These are phyloP conservation scores for Mycena venus DNA, from an alignment of 768 basidiomycete species.

Conservation along the genomic window DNA sequence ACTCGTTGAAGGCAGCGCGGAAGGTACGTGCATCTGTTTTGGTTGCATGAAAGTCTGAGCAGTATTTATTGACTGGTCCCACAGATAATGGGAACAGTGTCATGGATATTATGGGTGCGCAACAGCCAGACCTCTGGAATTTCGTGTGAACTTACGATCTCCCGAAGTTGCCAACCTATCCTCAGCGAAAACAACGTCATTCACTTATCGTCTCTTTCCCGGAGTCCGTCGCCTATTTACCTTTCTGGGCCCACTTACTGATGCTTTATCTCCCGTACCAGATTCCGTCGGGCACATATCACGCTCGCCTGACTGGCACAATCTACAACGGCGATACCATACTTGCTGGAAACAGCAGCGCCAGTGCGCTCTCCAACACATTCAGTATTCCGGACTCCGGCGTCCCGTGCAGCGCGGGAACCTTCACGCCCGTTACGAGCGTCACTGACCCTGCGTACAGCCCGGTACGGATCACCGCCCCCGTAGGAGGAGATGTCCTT, in stretches of 20 bases:
- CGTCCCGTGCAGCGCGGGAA: background rate
- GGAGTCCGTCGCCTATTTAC: conserved; percentile 5
- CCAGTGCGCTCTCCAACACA: background rate
- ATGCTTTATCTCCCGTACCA: background rate
- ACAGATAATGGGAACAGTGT: background rate
- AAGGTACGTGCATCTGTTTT: background rate
- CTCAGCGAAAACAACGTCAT: background rate
- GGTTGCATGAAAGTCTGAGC: background rate
- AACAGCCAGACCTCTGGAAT: background rate
- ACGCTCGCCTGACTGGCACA: conserved; percentile 7
- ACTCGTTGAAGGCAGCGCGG: background rate
- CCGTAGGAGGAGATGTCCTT: background rate
- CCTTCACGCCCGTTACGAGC: conserved; percentile 4
- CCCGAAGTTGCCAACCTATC: conserved; percentile 6
- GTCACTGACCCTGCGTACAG: background rate
- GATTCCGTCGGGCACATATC: background rate
- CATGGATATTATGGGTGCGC: background rate
- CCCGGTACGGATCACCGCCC: background rate
- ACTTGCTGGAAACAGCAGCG: background rate
- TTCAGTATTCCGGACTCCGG: background rate
- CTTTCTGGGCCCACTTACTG: background rate
- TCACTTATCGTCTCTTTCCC: background rate
- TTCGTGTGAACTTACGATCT: background rate
- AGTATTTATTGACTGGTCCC: background rate
- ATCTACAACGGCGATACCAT: conserved; percentile 1